These are phyloP conservation scores for Neospermospora avenae DNA, from an alignment of 2,329 filamentous ascomycete genomes.

Conservation along the genomic window DNA sequence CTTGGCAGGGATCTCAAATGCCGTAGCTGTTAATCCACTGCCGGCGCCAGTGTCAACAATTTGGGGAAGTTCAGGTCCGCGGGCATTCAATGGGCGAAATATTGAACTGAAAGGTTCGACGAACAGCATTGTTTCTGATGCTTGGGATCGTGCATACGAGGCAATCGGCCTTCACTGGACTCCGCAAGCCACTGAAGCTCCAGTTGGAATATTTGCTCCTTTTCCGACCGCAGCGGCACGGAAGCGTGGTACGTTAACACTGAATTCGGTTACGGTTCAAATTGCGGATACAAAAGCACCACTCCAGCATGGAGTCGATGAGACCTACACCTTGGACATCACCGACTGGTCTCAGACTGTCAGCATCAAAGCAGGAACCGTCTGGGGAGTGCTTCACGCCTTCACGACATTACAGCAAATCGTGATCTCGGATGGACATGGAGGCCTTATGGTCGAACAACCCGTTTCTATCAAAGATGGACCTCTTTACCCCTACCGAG, in stretches of 20 bases:
- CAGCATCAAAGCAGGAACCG: slow-evolving; percentile 58
- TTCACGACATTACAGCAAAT: slow-evolving; percentile 75
- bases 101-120: slow-evolving; percentile 36
- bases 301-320: slow-evolving; percentile 61
- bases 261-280: slow-evolving; percentile 45
- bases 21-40: slow-evolving; percentile 51
- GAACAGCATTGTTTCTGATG: slow-evolving; percentile 41
- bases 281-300: slow-evolving; percentile 44
- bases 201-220: slow-evolving; percentile 46
- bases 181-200: slow-evolving; percentile 50
- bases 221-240: slow-evolving; percentile 44
- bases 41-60: slow-evolving; percentile 50
- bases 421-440: slow-evolving; percentile 65
- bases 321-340: slow-evolving; percentile 69
- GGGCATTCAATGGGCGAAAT: slow-evolving; percentile 3
- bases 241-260: slow-evolving; percentile 32
- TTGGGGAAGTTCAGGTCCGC: slow-evolving; percentile 49
- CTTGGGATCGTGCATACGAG: slow-evolving; percentile 48
- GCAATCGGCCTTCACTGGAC: slow-evolving; percentile 52
- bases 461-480: slow-evolving; percentile 68
- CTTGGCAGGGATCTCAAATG: slow-evolving; percentile 38
- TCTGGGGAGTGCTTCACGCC: slow-evolving; percentile 65
- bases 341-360: slow-evolving; percentile 40
- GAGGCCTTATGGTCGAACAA: slow-evolving; percentile 56
- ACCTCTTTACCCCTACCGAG: slow-evolving; percentile 72